Percentiles rank a stretch among this genome's conserved stretches.
Evolutionary conservation across 2,329 filamentous ascomycete genomes (phyloP).

Genomic region (Aschersonia sp.): DNA sequence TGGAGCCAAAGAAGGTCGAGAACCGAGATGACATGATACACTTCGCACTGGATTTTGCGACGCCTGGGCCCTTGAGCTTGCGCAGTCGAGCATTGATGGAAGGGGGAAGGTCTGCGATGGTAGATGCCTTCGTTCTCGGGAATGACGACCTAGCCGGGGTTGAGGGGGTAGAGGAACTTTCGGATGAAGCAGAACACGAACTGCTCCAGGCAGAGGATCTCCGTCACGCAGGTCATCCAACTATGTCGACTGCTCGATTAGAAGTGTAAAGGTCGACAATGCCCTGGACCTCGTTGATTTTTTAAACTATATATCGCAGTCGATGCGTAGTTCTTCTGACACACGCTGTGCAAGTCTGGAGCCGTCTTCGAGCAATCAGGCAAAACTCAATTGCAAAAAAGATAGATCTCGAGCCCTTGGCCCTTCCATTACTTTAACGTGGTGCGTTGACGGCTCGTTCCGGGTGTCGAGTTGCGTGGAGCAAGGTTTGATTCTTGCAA

Average conservation of each 20-base stretch:
- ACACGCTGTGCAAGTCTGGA: too few relatives aligned
- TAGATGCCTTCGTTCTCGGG: constrained; percentile 32
- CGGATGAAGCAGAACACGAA: constrained; percentile 21
- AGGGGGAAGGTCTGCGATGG: constrained; percentile 23
- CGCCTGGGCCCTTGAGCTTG: constrained; percentile 21
- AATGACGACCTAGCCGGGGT: constrained; percentile 22
- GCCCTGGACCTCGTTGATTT: too few relatives aligned
- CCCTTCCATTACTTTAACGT: too few relatives aligned
- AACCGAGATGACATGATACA: constrained; percentile 23
- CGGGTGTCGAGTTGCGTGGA: too few relatives aligned
- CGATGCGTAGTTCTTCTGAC: too few relatives aligned
- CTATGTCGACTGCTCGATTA: neutral
- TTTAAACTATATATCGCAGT: too few relatives aligned
- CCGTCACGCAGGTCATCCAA: neutral
- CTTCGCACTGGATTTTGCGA: constrained; percentile 26
- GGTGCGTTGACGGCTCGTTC: too few relatives aligned
- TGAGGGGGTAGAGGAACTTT: constrained; percentile 23
- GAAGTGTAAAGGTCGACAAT: neutral
- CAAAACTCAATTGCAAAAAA: too few relatives aligned
- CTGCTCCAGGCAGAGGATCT: constrained; percentile 10
- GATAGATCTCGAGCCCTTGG: too few relatives aligned
- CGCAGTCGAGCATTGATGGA: constrained; percentile 21
- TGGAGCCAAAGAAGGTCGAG: constrained; percentile 28
- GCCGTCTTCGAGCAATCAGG: too few relatives aligned
- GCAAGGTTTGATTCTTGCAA: too few relatives aligned